phyloP scores from a whole-genome alignment of 768 basidiomycete species.

The Wakefieldia striispora region DNA sequence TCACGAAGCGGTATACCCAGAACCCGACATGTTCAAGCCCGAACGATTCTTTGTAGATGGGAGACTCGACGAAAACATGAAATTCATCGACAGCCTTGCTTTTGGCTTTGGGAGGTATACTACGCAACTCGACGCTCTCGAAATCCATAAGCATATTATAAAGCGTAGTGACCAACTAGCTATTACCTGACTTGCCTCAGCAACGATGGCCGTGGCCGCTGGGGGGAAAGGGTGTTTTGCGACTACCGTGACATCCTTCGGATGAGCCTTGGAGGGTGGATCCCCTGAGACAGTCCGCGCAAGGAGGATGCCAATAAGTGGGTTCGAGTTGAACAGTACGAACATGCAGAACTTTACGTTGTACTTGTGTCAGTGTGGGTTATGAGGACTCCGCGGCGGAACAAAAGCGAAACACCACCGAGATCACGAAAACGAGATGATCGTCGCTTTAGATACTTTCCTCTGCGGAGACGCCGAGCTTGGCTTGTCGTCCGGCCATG shows the following conservation, averaged over 20 bases:
- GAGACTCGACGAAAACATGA: slow-evolving; percentile 7
- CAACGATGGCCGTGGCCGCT: neutral
- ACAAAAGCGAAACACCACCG: slow-evolving; percentile 35
- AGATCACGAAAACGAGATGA: slow-evolving; percentile 68
- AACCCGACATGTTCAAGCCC: slow-evolving; percentile 25
- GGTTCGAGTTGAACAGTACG: slow-evolving; percentile 48
- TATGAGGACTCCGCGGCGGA: too few species aligned
- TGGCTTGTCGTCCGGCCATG: slow-evolving; percentile 19
- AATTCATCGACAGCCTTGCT: too few species aligned
- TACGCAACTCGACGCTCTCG: neutral
- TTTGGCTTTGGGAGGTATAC: too few species aligned
- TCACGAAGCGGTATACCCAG: slow-evolving; percentile 15
- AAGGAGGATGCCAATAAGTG: slow-evolving; percentile 52
- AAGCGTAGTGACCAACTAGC: slow-evolving; percentile 12
- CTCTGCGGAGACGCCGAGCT: slow-evolving; percentile 40
- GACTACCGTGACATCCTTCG: slow-evolving; percentile 1
- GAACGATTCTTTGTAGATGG: slow-evolving; percentile 24
- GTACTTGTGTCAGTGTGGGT: neutral
- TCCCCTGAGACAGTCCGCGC: slow-evolving; percentile 47
- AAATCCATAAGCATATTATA: neutral
- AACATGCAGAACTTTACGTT: slow-evolving; percentile 45
- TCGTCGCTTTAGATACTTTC: slow-evolving; percentile 61
- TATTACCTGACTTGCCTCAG: neutral
- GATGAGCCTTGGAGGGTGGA: slow-evolving; percentile 38
- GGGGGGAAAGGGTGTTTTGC: slow-evolving; percentile 3